phyloP scores from a whole-genome alignment of 2,329 filamentous ascomycete species.

The Trichophyton simii region DNA sequence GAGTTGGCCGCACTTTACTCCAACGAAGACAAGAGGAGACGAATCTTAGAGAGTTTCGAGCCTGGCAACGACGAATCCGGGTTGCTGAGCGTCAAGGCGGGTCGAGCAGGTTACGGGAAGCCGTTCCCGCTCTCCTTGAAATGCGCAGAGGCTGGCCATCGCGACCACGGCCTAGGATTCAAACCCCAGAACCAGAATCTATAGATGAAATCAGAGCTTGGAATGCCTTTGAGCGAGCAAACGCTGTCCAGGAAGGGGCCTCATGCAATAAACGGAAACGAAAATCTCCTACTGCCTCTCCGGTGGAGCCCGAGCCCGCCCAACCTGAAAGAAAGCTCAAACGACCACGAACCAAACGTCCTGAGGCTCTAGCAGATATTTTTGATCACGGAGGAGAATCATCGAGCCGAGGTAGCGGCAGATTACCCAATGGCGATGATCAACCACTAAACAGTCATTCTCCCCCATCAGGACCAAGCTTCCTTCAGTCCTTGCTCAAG shows the following conservation, averaged over 20 bases:
- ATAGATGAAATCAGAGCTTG: conserved; percentile 73
- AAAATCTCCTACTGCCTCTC: conserved; percentile 64
- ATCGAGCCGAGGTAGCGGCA: conserved; percentile 24
- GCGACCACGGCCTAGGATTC: conserved; percentile 28
- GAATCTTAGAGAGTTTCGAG: conserved; percentile 47
- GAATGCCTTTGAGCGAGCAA: conserved; percentile 79
- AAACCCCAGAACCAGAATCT: conserved; percentile 52
- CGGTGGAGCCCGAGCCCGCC: conserved; percentile 49
- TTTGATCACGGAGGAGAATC: conserved; percentile 23
- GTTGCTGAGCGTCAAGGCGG: conserved; percentile 72
- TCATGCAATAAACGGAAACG: conserved; percentile 47
- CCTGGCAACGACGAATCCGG: conserved; percentile 73
- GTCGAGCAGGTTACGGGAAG: conserved; percentile 56
- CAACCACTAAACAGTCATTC: conserved; percentile 18
- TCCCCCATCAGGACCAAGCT: conserved; percentile 46
- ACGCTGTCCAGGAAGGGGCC: conserved; percentile 48
- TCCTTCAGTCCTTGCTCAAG: conserved; percentile 73
- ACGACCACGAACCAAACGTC: conserved; percentile 65
- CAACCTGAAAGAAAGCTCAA: conserved; percentile 76
- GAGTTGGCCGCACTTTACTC: conserved; percentile 45
- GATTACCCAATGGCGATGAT: conserved; percentile 20
- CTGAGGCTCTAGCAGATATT: conserved; percentile 39
- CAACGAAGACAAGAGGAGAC: conserved; percentile 36
- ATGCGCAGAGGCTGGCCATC: conserved; percentile 33
- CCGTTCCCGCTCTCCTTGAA: conserved; percentile 51